Conservation (phyloP, 1,284 basidiomycete species). For the Tremellales sp. region DNA sequence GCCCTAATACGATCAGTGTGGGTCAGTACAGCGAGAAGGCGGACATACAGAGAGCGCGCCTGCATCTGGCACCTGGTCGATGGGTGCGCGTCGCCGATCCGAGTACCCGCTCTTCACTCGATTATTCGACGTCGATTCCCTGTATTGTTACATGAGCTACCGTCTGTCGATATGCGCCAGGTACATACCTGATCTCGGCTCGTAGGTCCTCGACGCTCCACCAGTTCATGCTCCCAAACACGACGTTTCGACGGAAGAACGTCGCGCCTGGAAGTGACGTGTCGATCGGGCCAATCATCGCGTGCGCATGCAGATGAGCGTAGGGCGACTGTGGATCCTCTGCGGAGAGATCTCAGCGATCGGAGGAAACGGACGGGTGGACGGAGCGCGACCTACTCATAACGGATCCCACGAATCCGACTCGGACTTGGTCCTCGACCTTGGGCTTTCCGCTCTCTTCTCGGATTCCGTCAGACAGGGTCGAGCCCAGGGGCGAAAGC, state of each 20-base stretch:
- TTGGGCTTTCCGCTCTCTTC: conserved; percentile 10
- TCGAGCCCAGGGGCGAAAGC: conserved; percentile 7
- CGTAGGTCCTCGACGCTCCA: conserved; percentile 45
- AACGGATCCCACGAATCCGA: conserved; percentile 39
- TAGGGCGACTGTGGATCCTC: conserved; percentile 44
- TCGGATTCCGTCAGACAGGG: background rate
- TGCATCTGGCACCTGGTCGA: conserved; percentile 41
- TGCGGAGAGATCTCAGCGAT: conserved; percentile 6
- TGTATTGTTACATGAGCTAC: conserved; percentile 9
- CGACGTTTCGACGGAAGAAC: conserved; percentile 42
- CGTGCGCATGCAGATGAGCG: conserved; percentile 45
- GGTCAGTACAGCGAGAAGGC: too few species aligned
- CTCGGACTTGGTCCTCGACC: conserved; percentile 20
- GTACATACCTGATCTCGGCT: conserved; percentile 44
- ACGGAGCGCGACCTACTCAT: conserved; percentile 27
- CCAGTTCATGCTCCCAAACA: conserved; percentile 43
- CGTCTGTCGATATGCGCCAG: background rate
- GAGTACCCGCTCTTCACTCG: conserved; percentile 46
- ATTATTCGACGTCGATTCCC: conserved; percentile 45
- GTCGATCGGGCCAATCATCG: conserved; percentile 40
- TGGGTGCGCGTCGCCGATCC: conserved; percentile 29
- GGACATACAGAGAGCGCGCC: too few species aligned
- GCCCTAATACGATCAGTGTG: too few species aligned
- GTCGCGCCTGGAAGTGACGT: conserved; percentile 33
- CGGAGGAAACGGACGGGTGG: background rate